These are phyloP conservation scores for Colletotrichum tofieldiae DNA, from an alignment of 2,329 filamentous ascomycete genomes.

Conservation along the genomic window DNA sequence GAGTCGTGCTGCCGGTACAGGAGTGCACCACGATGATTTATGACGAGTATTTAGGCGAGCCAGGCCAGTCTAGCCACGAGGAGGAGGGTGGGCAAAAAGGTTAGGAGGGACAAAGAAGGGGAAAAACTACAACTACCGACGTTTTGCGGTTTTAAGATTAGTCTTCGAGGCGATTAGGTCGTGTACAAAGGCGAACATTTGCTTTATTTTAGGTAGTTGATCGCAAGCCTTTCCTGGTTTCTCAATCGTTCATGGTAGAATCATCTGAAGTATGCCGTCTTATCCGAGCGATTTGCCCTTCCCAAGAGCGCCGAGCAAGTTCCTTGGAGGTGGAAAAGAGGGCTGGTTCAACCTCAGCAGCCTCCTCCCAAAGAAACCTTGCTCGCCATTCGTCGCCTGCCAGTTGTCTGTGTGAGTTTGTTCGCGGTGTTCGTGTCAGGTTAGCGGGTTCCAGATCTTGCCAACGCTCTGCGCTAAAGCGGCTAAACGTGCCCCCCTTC, in stretches of 20 bases:
- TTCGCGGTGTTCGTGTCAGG: constrained; percentile 29
- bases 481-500: constrained; percentile 10
- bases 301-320: neutral
- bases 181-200: neutral
- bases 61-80: neutral
- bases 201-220: neutral
- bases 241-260: neutral
- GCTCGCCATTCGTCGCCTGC: neutral
- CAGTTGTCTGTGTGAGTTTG: constrained; percentile 8
- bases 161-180: neutral
- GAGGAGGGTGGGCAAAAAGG: neutral
- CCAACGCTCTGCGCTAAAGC: constrained; percentile 31
- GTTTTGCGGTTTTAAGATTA: constrained; percentile 26
- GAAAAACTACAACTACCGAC: neutral
- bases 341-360: neutral
- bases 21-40: constrained; percentile 11
- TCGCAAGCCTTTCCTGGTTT: constrained; percentile 3
- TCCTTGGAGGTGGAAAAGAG: neutral
- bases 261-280: neutral
- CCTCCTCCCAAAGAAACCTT: constrained; percentile 7
- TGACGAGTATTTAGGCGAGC: neutral
- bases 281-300: neutral
- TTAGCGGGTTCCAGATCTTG: constrained; percentile 35
- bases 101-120: neutral
- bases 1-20: constrained; percentile 66